A percentile compares a stretch with the other conserved stretches of the same genome.
Evolutionary conservation across 495 filamentous ascomycete species (phyloP).

Genomic region (Aspergillus mulundensis): DNA sequence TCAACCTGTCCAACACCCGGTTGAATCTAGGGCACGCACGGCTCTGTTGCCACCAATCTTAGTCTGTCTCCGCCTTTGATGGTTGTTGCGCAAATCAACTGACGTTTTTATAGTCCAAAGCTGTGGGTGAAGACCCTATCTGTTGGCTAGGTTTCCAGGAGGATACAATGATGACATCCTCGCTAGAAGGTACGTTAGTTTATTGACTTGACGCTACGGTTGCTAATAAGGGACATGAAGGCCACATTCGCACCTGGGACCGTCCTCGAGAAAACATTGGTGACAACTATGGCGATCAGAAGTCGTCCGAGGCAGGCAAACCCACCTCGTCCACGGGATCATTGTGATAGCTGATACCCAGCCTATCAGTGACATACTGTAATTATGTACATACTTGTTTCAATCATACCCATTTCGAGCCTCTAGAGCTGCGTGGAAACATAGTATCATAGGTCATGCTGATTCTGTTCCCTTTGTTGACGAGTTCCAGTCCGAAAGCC

Average conservation of each 20-base stretch:
- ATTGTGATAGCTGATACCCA: not conserved
- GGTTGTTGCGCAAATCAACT: conserved; percentile 7
- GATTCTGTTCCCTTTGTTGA: too few species aligned
- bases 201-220: not conserved
- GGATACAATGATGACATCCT: conserved; percentile 87
- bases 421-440: not conserved
- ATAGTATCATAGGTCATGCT: too few species aligned
- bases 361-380: not conserved
- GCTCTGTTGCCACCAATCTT: conserved; percentile 92
- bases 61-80: conserved; percentile 41
- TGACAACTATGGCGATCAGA: conserved; percentile 21
- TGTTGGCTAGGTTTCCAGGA: conserved; percentile 89
- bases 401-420: conserved; percentile 11
- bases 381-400: conserved; percentile 9
- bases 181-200: conserved; percentile 63
- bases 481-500: too few species aligned
- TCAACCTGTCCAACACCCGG: conserved; percentile 61
- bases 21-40: conserved; percentile 73
- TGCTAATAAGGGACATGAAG: conserved; percentile 40
- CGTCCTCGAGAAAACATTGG: conserved; percentile 62
- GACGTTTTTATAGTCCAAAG: conserved; percentile 61
- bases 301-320: conserved; percentile 17
- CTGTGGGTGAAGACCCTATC: conserved; percentile 78
- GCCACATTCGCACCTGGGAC: conserved; percentile 85
- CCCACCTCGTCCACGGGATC: conserved; percentile 21